These are phyloP conservation scores for Lipomyces starkeyi DNA, from an alignment of 805 yeast species.

Conservation along the genomic window DNA sequence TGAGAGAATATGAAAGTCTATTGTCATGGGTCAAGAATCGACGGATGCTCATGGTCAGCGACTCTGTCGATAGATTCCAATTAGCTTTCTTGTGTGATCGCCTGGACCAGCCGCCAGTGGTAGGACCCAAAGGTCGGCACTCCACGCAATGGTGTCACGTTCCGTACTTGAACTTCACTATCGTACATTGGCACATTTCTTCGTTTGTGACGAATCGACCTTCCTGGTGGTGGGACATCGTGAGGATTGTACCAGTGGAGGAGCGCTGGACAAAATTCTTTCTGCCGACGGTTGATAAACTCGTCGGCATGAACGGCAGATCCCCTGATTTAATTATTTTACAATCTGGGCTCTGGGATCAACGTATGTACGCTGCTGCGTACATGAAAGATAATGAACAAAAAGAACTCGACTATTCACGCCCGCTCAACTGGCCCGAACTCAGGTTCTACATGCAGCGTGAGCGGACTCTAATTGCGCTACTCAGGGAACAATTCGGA, in stretches of 20 bases:
- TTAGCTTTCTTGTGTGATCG: slow-evolving; percentile 1
- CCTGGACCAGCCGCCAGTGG: not conserved
- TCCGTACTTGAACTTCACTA: slow-evolving; percentile 28
- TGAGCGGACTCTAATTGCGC: not conserved
- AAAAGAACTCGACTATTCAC: not conserved
- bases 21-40: slow-evolving; percentile 14
- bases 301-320: slow-evolving; percentile 15
- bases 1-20: not conserved
- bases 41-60: slow-evolving; percentile 22
- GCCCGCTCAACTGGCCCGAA: slow-evolving; percentile 16
- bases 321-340: slow-evolving; percentile 19
- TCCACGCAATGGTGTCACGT: slow-evolving; percentile 28
- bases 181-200: slow-evolving; percentile 35
- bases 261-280: slow-evolving; percentile 14
- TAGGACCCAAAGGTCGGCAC: slow-evolving; percentile 13
- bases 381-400: no score
- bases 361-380: not conserved
- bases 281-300: slow-evolving; percentile 7
- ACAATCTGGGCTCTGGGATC: slow-evolving; percentile 28
- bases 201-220: slow-evolving; percentile 22
- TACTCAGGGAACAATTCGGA: slow-evolving; percentile 11
- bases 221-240: slow-evolving; percentile 31
- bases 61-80: slow-evolving; percentile 19
- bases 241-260: slow-evolving; percentile 14
- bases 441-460: slow-evolving; percentile 22